These are phyloP conservation scores for Nannizziopsis barbatae DNA, from an alignment of 2,329 filamentous ascomycete species.

Conservation along the genomic window DNA sequence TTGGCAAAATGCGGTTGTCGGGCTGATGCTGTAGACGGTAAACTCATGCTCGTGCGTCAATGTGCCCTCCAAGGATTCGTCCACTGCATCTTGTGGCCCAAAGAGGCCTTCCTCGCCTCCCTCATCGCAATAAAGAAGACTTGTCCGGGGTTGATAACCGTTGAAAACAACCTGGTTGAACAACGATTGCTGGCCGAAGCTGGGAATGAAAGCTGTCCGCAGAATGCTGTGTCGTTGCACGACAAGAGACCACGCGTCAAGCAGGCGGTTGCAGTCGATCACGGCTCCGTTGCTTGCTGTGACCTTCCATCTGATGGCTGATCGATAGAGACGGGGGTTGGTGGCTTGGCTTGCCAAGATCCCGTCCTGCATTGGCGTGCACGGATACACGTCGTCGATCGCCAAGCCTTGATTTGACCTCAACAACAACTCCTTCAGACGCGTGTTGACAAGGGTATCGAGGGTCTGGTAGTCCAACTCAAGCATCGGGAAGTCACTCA, in stretches of 20 bases:
- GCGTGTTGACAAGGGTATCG: background rate
- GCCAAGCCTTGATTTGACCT: background rate
- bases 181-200: background rate
- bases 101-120: too few species aligned
- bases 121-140: too few species aligned
- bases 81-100: too few species aligned
- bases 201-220: background rate
- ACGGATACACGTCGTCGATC: conserved; percentile 24
- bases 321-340: background rate
- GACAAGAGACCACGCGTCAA: conserved; percentile 4
- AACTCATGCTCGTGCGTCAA: too few species aligned
- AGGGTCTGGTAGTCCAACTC: conserved; percentile 34
- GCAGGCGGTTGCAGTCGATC: conserved; percentile 4
- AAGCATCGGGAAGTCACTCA: conserved; percentile 37
- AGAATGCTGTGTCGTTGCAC: conserved; percentile 1
- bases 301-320: background rate
- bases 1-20: too few species aligned
- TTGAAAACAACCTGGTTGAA: conserved; percentile 5
- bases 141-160: too few species aligned
- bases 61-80: too few species aligned
- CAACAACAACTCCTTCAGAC: background rate
- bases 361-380: conserved; percentile 31
- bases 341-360: conserved; percentile 16
- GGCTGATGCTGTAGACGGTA: too few species aligned
- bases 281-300: background rate